These are phyloP conservation scores for Schoenoplectus triqueter DNA, from an alignment of 202 grass and related monocot genomes.

Conservation along the genomic window DNA sequence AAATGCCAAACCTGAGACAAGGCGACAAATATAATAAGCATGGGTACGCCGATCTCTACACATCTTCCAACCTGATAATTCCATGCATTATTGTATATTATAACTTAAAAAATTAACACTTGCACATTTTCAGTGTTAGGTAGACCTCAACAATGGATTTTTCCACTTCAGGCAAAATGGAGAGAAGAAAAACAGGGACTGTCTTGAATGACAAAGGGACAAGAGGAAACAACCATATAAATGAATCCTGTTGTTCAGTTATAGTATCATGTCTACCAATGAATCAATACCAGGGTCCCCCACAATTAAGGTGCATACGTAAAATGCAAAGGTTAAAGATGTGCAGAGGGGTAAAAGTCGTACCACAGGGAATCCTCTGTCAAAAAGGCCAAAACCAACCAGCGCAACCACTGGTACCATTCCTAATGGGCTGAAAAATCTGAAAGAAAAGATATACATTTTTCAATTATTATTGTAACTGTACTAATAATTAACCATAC, in stretches of 20 bases:
- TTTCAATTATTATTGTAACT: slow-evolving; percentile 23
- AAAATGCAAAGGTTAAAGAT: slow-evolving; percentile 26
- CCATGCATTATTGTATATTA: slow-evolving; percentile 22
- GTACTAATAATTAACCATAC: neutral
- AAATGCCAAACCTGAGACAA: slow-evolving; percentile 56
- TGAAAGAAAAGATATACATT: slow-evolving; percentile 54
- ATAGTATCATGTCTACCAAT: neutral
- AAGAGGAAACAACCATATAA: slow-evolving; percentile 29
- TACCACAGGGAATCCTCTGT: slow-evolving; percentile 99
- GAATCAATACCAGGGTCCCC: slow-evolving; percentile 20
- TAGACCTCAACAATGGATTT: neutral
- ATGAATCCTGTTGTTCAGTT: slow-evolving; percentile 21
- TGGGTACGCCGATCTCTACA: slow-evolving; percentile 87
- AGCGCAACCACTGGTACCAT: slow-evolving; percentile 92
- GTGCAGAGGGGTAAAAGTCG: slow-evolving; percentile 23
- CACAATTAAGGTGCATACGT: slow-evolving; percentile 28
- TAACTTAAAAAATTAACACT: slow-evolving; percentile 35
- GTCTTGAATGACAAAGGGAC: slow-evolving; percentile 14
- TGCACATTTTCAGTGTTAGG: slow-evolving; percentile 10
- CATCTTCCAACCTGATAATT: slow-evolving; percentile 72
- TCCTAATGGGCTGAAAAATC: slow-evolving; percentile 95
- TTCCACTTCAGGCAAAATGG: slow-evolving; percentile 27
- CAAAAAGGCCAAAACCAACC: slow-evolving; percentile 94
- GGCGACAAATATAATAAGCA: slow-evolving; percentile 81
- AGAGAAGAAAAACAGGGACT: neutral